Conservation (phyloP, 2,329 filamentous ascomycete species). For the Aspergillus hortae region DNA sequence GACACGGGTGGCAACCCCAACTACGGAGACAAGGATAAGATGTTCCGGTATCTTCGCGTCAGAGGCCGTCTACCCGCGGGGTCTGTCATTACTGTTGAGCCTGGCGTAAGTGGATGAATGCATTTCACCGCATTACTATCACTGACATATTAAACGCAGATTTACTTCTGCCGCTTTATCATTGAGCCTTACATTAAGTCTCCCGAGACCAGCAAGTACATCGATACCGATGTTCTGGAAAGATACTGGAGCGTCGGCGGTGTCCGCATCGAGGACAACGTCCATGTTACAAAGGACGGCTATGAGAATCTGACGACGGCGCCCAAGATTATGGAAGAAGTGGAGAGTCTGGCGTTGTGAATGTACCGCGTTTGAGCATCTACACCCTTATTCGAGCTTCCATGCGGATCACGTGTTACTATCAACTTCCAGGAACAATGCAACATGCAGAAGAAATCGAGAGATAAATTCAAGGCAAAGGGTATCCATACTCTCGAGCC, state of each 20-base stretch:
- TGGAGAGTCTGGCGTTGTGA: constrained; percentile 48
- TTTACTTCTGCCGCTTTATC: constrained; percentile 90
- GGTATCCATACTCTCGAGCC: not conserved
- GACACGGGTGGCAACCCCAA: constrained; percentile 78
- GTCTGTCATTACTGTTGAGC: constrained; percentile 90
- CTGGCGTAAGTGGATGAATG: constrained; percentile 59
- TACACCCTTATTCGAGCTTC: too few relatives aligned
- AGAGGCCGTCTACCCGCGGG: constrained; percentile 71
- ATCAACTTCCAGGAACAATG: too few relatives aligned
- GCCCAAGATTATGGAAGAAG: constrained; percentile 67
- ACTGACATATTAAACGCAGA: constrained; percentile 38
- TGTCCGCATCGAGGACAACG: constrained; percentile 87
- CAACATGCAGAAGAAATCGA: too few relatives aligned
- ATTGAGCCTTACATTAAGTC: constrained; percentile 75
- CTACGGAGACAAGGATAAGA: constrained; percentile 71
- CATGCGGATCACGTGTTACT: too few relatives aligned
- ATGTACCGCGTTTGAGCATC: not conserved
- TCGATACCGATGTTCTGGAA: constrained; percentile 68
- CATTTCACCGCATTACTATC: not conserved
- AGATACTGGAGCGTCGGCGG: constrained; percentile 87
- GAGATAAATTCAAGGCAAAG: too few relatives aligned
- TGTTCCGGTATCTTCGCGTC: constrained; percentile 85
- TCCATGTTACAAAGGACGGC: constrained; percentile 73
- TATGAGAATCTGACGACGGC: constrained; percentile 80
- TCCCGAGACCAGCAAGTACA: constrained; percentile 69